A percentile compares a stretch with the other conserved stretches of the same genome.
Evolutionary conservation across 192 early-diverging fungal genomes (phyloP).

Genomic region (Pecoramyces ruminantium): DNA sequence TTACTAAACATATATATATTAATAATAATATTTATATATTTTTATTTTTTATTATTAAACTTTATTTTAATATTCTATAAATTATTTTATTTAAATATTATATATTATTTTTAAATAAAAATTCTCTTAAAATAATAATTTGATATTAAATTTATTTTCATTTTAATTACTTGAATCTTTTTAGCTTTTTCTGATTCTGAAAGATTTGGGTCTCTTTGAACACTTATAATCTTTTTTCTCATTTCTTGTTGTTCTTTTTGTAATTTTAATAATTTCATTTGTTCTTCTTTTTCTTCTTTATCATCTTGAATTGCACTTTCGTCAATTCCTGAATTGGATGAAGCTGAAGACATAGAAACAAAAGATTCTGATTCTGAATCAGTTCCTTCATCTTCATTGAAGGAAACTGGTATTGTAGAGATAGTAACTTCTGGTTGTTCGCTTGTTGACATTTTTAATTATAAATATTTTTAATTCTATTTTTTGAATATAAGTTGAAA

Average conservation of each 20-base stretch:
- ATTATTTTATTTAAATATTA: too few relatives aligned
- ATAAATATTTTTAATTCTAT: too few relatives aligned
- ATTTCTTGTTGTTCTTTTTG: conserved; percentile 20
- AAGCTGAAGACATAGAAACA: not conserved
- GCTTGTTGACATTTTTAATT: not conserved
- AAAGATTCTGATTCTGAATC: not conserved
- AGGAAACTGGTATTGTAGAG: not conserved
- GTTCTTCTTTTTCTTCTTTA: conserved; percentile 4
- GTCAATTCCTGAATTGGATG: not conserved
- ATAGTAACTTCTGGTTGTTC: not conserved
- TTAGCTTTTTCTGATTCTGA: conserved; percentile 41
- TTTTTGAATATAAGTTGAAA: too few relatives aligned
- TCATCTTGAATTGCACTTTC: not conserved
- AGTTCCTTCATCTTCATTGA: not conserved
- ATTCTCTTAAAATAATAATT: too few relatives aligned
- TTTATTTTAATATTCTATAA: too few relatives aligned
- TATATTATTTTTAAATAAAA: too few relatives aligned
- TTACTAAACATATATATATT: too few relatives aligned
- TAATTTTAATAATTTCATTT: conserved; percentile 9
- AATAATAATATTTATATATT: too few relatives aligned
- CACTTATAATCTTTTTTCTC: conserved; percentile 44
- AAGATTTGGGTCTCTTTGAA: conserved; percentile 31
- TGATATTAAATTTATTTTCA: not conserved
- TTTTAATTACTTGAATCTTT: conserved; percentile 42
- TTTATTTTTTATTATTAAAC: too few relatives aligned